These are phyloP conservation scores for Cercospora janseana DNA, from an alignment of 2,329 filamentous ascomycete genomes.

Conservation along the genomic window DNA sequence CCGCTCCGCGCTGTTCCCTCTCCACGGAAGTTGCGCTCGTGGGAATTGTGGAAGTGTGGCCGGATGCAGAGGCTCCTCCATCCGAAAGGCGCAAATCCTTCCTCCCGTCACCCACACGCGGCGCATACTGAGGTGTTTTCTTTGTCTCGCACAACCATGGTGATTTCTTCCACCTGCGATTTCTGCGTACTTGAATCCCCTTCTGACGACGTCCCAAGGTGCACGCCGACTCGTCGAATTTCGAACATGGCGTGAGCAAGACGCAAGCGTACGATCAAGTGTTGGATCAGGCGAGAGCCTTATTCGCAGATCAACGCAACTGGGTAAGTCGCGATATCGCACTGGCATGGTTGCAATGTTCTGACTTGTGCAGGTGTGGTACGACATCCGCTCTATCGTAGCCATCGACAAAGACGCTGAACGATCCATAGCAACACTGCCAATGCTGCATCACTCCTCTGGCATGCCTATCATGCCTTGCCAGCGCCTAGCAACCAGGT, in stretches of 20 bases:
- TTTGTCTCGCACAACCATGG: conserved; percentile 8
- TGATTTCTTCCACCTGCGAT: conserved; percentile 13
- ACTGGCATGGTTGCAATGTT: too few relatives aligned
- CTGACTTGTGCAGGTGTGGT: conserved; percentile 22
- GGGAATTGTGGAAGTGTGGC: too few relatives aligned
- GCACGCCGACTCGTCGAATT: conserved; percentile 77
- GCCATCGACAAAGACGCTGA: too few relatives aligned
- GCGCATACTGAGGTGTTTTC: too few relatives aligned
- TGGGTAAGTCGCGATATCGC: conserved; percentile 58
- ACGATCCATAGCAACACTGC: conserved; percentile 63
- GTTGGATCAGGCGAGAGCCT: conserved; percentile 64
- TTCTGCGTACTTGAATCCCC: not conserved
- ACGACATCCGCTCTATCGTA: too few relatives aligned
- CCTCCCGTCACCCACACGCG: too few relatives aligned
- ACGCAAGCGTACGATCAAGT: conserved; percentile 72
- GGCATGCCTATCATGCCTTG: conserved; percentile 75
- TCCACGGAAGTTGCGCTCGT: too few relatives aligned
- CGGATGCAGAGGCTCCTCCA: too few relatives aligned
- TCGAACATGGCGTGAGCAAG: conserved; percentile 65
- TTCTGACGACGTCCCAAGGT: conserved; percentile 48
- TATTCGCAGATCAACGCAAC: conserved; percentile 72
- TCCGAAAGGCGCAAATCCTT: not conserved
- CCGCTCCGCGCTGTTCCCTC: not conserved
- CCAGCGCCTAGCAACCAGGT: conserved; percentile 63
- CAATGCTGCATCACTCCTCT: conserved; percentile 72